Conservation (phyloP, 352 stramenopile genomes). For the Globisporangium mamillatum region DNA sequence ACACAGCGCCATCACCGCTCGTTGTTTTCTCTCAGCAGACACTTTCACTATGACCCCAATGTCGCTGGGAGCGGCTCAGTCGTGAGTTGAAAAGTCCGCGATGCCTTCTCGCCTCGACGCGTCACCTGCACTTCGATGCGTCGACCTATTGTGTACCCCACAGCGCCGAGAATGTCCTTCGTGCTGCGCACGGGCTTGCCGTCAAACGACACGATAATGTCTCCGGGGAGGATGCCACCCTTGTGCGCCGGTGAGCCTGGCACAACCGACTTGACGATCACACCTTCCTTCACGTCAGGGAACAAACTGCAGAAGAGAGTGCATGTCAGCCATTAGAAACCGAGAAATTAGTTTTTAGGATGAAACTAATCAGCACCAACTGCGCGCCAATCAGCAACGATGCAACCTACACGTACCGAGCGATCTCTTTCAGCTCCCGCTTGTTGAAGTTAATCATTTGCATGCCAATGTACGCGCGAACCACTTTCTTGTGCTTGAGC, state of each 20-base stretch:
- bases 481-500: constrained; percentile 83
- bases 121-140: constrained; percentile 66
- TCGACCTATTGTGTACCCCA: constrained; percentile 73
- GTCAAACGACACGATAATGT: constrained; percentile 80
- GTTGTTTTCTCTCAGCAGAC: not conserved
- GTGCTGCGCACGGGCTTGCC: constrained; percentile 65
- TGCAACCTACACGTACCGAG: constrained; percentile 28
- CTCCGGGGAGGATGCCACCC: constrained; percentile 62
- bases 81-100: constrained; percentile 50
- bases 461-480: constrained; percentile 90
- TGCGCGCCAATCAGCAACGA: not conserved
- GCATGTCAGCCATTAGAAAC: not conserved
- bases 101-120: constrained; percentile 47
- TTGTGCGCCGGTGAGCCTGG: constrained; percentile 78
- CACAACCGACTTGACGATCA: constrained; percentile 82
- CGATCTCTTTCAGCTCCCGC: constrained; percentile 59
- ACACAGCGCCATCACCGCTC: not conserved
- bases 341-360: not conserved
- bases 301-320: constrained; percentile 35
- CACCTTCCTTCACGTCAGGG: constrained; percentile 69
- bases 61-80: constrained; percentile 60
- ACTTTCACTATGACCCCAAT: constrained; percentile 15
- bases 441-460: constrained; percentile 88
- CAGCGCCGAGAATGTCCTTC: constrained; percentile 67
- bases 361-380: not conserved